A percentile compares a stretch with the other conserved stretches of the same genome.
Evolutionary conservation across 108 stramenopile species (phyloP).

Genomic region (Epithemia pelagica): DNA sequence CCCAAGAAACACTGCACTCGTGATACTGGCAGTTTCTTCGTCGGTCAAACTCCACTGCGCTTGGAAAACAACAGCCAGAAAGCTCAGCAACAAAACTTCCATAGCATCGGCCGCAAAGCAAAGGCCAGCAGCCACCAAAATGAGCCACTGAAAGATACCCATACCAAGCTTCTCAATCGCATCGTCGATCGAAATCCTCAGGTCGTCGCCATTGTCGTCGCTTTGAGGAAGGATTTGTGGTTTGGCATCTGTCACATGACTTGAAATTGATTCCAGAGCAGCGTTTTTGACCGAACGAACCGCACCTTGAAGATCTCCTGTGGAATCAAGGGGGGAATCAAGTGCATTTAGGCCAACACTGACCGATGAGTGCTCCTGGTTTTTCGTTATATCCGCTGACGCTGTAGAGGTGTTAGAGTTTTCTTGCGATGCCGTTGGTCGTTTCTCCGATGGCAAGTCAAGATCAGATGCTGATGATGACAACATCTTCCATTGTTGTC

Average conservation of each 20-base stretch:
- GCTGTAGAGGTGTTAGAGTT: no score
- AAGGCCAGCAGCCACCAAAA: slow-evolving; percentile 61
- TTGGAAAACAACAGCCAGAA: slow-evolving; percentile 52
- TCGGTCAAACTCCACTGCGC: slow-evolving; percentile 50
- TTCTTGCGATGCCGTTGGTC: no score
- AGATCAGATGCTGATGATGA: no score
- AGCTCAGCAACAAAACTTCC: slow-evolving; percentile 63
- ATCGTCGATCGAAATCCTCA: not conserved
- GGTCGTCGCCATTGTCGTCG: not conserved
- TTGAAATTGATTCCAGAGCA: not conserved
- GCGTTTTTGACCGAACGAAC: not conserved
- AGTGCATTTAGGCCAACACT: not conserved
- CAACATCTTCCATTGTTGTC: no score
- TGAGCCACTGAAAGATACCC: slow-evolving; percentile 49
- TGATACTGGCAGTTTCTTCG: slow-evolving; percentile 42
- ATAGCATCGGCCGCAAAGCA: slow-evolving; percentile 73
- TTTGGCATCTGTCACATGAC: no score
- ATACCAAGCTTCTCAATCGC: slow-evolving; percentile 39
- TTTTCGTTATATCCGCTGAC: no score
- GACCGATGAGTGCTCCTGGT: not conserved
- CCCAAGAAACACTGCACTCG: slow-evolving; percentile 60
- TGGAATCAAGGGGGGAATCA: not conserved
- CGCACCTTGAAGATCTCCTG: not conserved
- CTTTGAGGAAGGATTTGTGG: no score
- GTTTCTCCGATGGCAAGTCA: no score